phyloP scores from a whole-genome alignment of 495 filamentous ascomycete genomes.

The Penicillium bialowiezense region DNA sequence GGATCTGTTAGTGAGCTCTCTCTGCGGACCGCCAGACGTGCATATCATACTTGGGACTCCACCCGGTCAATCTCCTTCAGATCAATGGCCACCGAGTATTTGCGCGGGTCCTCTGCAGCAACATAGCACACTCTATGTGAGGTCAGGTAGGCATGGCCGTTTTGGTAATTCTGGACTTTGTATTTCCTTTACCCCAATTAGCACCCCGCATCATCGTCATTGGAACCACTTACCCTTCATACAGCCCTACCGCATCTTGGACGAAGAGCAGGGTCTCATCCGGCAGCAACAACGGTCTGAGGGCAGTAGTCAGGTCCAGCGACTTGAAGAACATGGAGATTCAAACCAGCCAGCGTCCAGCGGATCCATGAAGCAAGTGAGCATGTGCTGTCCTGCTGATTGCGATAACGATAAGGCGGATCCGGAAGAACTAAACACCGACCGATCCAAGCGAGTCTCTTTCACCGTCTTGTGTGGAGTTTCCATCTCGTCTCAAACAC shows the following conservation, averaged over 20 bases:
- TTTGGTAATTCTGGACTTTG: conserved; percentile 91
- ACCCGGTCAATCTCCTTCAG: conserved; percentile 87
- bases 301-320: conserved; percentile 90
- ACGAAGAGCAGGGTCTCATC: conserved; percentile 93
- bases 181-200: conserved; percentile 65
- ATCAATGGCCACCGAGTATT: conserved; percentile 79
- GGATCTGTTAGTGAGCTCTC: conserved; percentile 4
- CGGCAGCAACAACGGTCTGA: conserved; percentile 83
- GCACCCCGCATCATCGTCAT: conserved; percentile 9
- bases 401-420: conserved; percentile 21
- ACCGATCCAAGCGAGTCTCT: conserved; percentile 15
- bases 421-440: conserved; percentile 15
- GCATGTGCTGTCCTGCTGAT: background rate
- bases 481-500: background rate
- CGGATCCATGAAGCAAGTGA: conserved; percentile 4
- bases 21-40: too few relatives aligned
- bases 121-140: conserved; percentile 95
- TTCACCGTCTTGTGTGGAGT: conserved; percentile 3
- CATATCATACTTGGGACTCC: conserved; percentile 74
- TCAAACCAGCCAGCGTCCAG: conserved; percentile 10
- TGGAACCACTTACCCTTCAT: conserved; percentile 77
- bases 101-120: conserved; percentile 81
- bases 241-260: conserved; percentile 93
- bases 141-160: conserved; percentile 94
- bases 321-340: conserved; percentile 87